Base-by-base conservation (phyloP, 257 asterid species). In the Nicotiana undulata region DNA sequence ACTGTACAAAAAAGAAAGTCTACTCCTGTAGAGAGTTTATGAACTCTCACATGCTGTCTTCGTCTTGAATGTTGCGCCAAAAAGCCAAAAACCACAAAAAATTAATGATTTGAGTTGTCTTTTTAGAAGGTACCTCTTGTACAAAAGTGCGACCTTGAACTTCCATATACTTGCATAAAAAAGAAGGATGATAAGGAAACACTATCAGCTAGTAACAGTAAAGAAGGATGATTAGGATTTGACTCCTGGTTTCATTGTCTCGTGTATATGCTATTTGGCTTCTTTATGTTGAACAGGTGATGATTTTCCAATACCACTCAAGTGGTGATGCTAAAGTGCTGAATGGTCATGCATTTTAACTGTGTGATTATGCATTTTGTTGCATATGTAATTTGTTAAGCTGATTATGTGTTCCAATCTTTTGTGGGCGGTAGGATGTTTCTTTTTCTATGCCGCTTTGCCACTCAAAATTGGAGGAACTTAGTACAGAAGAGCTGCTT, bases 391-490 rank as follows among this genome's bases (percentile, higher is more conserved):
- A 81, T 78, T 13, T 51, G 44, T 60, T 81, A 78, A 76, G 66
- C 59, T 65, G 24, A 20, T 78, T 85, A 18, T 89, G 83, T 24
- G 26, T 15, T 74, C 9, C 16, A 22, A 74, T 74, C 40, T 72
- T 24, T 72, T 74, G 40, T 46, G 77, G 76, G 26, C 24, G 61
- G 26, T 91, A 96, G 99, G 97, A 86, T 76, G 90, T 90, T 85
- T 86, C 88, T 80, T 95, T 91, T 87, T 83, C 97, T 66, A 93
- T 95, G 99, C 99, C 98, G 82, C 97, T 93, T 85, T 90, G 92
- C 81, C 84, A 70, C 84, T 89, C 93, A 34, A 92, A 85, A 81
- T 88, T 92, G 86, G 97, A 92, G 89, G 97, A 95, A 87, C 88
- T 85, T 78, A 84, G 88, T 81, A 87, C 91, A 82, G 98, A 93